Conservation (phyloP, 192 early-diverging fungal species). For the Mortierella hygrophila region DNA sequence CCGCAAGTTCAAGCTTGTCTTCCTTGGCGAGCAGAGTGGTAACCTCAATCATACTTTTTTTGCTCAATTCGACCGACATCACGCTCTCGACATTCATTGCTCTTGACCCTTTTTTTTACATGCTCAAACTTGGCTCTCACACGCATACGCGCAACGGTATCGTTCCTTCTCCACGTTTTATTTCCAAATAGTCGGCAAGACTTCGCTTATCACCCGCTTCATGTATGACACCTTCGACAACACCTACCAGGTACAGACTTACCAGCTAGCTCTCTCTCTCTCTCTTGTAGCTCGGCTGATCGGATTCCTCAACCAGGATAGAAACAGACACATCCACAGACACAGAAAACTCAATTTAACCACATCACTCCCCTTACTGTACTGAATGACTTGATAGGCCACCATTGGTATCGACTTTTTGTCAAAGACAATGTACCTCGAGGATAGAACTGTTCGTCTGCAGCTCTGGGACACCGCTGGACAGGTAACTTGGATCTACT, state of each 20-base stretch:
- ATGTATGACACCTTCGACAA: conserved; percentile 99
- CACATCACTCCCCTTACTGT: conserved; percentile 7
- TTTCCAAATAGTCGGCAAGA: conserved; percentile 86
- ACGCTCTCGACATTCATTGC: background rate
- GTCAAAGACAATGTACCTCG: conserved; percentile 99
- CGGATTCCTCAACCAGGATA: background rate
- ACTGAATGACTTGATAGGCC: conserved; percentile 67
- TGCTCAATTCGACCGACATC: background rate
- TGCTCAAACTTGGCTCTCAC: background rate
- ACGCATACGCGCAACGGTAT: background rate
- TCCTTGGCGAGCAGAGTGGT: conserved; percentile 99
- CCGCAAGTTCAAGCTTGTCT: conserved; percentile 98
- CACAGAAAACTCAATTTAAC: background rate
- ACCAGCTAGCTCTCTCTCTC: background rate
- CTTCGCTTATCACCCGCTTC: conserved; percentile 98
- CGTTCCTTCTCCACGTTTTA: background rate
- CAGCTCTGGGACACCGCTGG: conserved; percentile 99
- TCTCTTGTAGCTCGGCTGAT: background rate
- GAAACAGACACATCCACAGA: background rate
- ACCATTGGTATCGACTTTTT: conserved; percentile 99
- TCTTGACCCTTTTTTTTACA: background rate
- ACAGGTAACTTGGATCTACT: conserved; percentile 65
- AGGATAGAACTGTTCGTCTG: conserved; percentile 96
- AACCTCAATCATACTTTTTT: conserved; percentile 36
- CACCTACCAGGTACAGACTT: conserved; percentile 82